Conservation (phyloP, 2,329 filamentous ascomycete species). For the Metarhizium humberi region DNA sequence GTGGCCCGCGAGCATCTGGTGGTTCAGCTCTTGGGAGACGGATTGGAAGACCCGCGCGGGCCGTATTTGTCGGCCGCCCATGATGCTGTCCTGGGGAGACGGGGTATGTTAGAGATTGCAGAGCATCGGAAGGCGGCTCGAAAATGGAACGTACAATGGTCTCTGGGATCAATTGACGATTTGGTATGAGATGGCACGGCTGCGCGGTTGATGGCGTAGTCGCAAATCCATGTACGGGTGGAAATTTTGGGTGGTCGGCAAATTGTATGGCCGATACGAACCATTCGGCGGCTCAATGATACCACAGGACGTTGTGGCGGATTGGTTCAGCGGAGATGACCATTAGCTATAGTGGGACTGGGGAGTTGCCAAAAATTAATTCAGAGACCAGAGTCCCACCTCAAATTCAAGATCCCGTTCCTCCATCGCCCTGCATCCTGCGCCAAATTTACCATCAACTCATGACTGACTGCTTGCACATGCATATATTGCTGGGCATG, state of each 20-base stretch:
- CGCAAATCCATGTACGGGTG: not conserved
- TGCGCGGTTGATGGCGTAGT: not conserved
- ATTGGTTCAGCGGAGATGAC: not conserved
- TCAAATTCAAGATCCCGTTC: not conserved
- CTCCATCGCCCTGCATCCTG: not conserved
- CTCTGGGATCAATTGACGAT: constrained; percentile 1
- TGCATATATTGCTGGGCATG: constrained; percentile 7
- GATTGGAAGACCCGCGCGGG: constrained; percentile 38
- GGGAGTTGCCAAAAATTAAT: not conserved
- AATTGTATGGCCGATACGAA: constrained; percentile 12
- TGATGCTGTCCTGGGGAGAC: constrained; percentile 10
- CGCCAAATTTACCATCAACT: not conserved
- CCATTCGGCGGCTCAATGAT: too few relatives aligned
- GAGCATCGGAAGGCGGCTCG: not conserved
- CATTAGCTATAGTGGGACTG: not conserved
- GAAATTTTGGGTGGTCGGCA: constrained; percentile 13
- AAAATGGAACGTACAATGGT: not conserved
- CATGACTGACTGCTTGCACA: not conserved
- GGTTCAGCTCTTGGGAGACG: constrained; percentile 33
- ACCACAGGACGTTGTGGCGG: not conserved
- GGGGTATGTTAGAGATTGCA: not conserved
- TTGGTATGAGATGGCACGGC: not conserved
- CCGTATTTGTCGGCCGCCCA: constrained; percentile 35
- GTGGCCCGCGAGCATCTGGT: constrained; percentile 26
- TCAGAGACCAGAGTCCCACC: not conserved